Conservation (phyloP, 2,329 filamentous ascomycete genomes). For the Hypoxylon sp. region DNA sequence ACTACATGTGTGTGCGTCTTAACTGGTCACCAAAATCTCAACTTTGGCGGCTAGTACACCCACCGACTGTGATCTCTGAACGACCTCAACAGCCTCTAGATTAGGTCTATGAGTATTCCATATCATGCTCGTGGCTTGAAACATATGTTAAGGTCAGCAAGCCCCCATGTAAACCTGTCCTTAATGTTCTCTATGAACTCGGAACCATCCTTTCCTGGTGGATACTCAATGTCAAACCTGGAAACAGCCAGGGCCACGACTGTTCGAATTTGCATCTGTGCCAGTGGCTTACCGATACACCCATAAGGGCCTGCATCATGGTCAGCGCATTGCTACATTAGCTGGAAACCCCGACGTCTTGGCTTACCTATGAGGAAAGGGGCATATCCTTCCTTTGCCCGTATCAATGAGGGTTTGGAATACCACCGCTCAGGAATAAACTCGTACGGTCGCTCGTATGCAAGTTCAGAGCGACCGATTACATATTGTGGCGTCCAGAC, state of each 20-base stretch:
- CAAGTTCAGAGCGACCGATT: background rate
- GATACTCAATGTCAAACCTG: background rate
- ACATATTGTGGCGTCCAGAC: slow-evolving; percentile 1
- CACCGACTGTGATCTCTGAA: no score
- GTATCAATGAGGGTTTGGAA: background rate
- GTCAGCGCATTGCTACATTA: background rate
- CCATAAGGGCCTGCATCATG: background rate
- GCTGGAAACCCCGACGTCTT: background rate
- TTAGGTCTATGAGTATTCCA: background rate
- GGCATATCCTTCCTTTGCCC: background rate
- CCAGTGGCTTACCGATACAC: background rate
- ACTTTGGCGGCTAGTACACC: no score
- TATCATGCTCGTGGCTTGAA: background rate
- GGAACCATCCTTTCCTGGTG: background rate
- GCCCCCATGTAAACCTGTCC: background rate
- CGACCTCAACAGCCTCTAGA: background rate
- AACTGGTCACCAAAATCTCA: no score
- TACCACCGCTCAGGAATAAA: slow-evolving; percentile 1
- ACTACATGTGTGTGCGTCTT: no score
- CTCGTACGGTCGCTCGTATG: background rate
- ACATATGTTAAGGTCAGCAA: background rate
- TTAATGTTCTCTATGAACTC: slow-evolving; percentile 4
- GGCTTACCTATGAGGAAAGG: slow-evolving; percentile 1
- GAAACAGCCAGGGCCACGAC: background rate
- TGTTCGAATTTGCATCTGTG: slow-evolving; percentile 1